Conservation (phyloP, 768 basidiomycete species). For the Mycena galericulata region DNA sequence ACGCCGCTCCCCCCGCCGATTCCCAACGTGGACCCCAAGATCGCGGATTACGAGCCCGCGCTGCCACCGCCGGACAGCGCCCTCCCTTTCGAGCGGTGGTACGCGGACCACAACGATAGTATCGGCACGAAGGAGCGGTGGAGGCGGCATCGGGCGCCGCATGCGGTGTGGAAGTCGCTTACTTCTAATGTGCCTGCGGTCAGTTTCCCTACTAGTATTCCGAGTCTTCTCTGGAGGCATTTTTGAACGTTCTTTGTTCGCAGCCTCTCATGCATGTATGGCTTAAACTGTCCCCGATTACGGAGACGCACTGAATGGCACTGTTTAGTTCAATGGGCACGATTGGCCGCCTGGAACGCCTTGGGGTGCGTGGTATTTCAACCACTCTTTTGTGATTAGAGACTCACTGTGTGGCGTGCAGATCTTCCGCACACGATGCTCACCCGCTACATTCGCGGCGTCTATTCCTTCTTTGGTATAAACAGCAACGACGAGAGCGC, state of each 20-base stretch:
- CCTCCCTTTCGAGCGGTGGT: constrained; percentile 40
- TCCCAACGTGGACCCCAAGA: constrained; percentile 46
- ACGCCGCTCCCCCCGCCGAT: constrained; percentile 49
- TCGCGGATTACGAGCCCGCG: constrained; percentile 51
- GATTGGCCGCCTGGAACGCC: constrained; percentile 48
- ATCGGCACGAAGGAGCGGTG: constrained; percentile 29
- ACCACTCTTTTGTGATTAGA: not conserved
- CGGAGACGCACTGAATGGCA: too few relatives aligned
- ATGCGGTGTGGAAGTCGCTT: constrained; percentile 36
- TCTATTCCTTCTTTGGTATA: constrained; percentile 55
- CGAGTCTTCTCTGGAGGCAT: constrained; percentile 54
- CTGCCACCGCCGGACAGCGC: constrained; percentile 47
- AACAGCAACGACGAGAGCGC: constrained; percentile 58
- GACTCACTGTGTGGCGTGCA: constrained; percentile 33
- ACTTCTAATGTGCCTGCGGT: constrained; percentile 38
- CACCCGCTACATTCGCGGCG: constrained; percentile 55
- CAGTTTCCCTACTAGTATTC: not conserved
- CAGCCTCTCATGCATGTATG: constrained; percentile 50
- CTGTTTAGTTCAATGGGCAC: constrained; percentile 47
- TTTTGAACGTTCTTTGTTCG: constrained; percentile 61
- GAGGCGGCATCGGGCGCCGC: constrained; percentile 23
- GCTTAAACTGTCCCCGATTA: too few relatives aligned
- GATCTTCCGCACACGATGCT: constrained; percentile 52
- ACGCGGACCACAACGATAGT: constrained; percentile 27
- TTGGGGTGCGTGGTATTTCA: constrained; percentile 43